A percentile compares a stretch with the other conserved stretches of the same genome.
Conservation (phyloP, 495 filamentous ascomycete species). For the Symbiotaphrina buchneri region DNA sequence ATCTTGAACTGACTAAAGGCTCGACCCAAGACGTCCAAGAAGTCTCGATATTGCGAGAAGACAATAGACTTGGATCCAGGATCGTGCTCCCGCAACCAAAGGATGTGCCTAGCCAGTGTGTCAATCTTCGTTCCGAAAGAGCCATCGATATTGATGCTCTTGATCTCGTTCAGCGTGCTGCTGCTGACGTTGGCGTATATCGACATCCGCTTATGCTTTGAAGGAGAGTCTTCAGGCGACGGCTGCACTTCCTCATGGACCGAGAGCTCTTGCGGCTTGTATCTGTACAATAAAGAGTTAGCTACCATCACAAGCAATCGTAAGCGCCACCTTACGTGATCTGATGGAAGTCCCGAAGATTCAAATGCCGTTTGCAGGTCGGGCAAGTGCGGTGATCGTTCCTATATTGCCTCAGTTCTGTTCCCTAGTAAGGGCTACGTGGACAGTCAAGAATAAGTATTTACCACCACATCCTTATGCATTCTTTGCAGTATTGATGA, state of each 20-base stretch:
- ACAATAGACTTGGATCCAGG: constrained; percentile 75
- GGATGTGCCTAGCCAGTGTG: constrained; percentile 50
- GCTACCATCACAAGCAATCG: not conserved
- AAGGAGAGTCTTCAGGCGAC: constrained; percentile 3
- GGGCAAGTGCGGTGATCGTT: constrained; percentile 40
- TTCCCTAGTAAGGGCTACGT: too few relatives aligned
- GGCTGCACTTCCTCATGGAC: constrained; percentile 38
- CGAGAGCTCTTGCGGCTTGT: constrained; percentile 49
- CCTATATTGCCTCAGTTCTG: too few relatives aligned
- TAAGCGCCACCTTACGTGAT: constrained; percentile 38
- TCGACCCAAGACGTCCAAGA: constrained; percentile 45
- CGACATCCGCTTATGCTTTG: constrained; percentile 12
- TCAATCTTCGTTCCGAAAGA: constrained; percentile 83
- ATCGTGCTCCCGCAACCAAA: constrained; percentile 69
- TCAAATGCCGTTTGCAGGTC: constrained; percentile 49
- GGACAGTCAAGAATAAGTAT: too few relatives aligned
- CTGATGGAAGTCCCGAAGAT: constrained; percentile 42
- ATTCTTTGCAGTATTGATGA: constrained; percentile 76
- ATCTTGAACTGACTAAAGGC: constrained; percentile 51
- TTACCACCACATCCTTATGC: constrained; percentile 60
- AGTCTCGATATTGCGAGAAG: constrained; percentile 72
- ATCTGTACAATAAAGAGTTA: constrained; percentile 7
- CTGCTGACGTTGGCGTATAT: constrained; percentile 64
- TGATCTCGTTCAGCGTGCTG: constrained; percentile 53
- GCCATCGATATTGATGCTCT: constrained; percentile 49